Evolutionary conservation across 176 grass and related monocot species (phyloP).

Genomic region (Metroxylon sagu): DNA sequence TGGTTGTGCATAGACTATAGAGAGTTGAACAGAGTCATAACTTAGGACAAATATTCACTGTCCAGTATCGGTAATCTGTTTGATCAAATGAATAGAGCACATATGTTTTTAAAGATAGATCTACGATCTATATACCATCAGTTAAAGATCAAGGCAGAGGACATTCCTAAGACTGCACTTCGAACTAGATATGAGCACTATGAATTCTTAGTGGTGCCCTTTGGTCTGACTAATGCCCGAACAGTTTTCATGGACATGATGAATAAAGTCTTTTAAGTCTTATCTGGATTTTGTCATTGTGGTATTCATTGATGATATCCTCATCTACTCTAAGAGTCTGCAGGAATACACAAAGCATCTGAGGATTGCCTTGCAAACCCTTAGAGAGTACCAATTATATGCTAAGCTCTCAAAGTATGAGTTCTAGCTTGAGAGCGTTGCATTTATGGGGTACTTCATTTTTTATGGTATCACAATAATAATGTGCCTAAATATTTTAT

Average conservation of each 20-base stretch:
- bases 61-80: not conserved
- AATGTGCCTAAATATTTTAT: too few relatives aligned
- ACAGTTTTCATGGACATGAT: not conserved
- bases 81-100: not conserved
- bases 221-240: too few relatives aligned
- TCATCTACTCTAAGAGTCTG: not conserved
- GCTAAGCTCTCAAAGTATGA: slow-evolving; percentile 1
- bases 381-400: not conserved
- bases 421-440: not conserved
- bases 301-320: slow-evolving; percentile 17
- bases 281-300: not conserved
- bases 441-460: not conserved
- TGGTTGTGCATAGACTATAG: not conserved
- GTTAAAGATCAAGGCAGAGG: not conserved
- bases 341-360: not conserved
- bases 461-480: too few relatives aligned
- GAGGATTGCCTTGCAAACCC: not conserved
- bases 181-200: not conserved
- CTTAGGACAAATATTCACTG: not conserved
- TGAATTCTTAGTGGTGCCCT: too few relatives aligned
- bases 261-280: not conserved
- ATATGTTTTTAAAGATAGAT: slow-evolving; percentile 9
- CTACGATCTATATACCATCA: not conserved
- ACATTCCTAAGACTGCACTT: not conserved
- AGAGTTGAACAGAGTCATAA: not conserved